Evolutionary conservation across 441 rosid species (phyloP), one percentile per base, ranked within the genome.

Genomic region (Brassica balearica): DNA sequence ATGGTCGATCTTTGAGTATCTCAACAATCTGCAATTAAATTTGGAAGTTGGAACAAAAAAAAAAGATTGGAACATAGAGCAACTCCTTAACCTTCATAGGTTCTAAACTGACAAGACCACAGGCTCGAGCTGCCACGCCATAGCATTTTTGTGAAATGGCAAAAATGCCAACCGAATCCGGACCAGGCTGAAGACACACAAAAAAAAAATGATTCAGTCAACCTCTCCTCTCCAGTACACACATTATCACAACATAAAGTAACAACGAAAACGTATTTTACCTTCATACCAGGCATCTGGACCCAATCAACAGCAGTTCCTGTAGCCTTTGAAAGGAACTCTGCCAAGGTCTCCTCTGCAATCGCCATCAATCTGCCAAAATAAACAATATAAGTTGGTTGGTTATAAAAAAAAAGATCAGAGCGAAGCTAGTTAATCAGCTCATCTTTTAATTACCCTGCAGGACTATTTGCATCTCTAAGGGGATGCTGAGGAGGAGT

Each of bases 241-340:
- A 11, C 51, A 69, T 32, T 32, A 65, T 68, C 5, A 64, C 69
- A 70, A 5, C 55, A 36, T 20, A 12, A 58, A 1, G 14, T 14
- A 46, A 69, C 27, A 69, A 7, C 17, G n/a, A 67, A 5, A 20
- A 41, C 27, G 27, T 25, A 25, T 25, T 36, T 36, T 66, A 96
- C 99, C 99, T 96, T 96, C 99, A 96, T 96, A 95, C 98, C 98
- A 88, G 97, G 96, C 99, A 96, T 92, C 90, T 96, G 98, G 89
- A 96, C 98, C 99, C 99, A 96, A 86, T 96, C 98, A 77, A 96
- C 98, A 92, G 97, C 98, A 87, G 99, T 94, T 92, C 99, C 98
- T 67, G 98, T 96, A 90, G 99, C 99, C 98, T 96, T 96, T 77
- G 98, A 91, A 83, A 96, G 99, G 96, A 96, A 96, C 95, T 94